Conservation (phyloP, 139 green algal genomes). For the Chlorella sorokiniana region DNA sequence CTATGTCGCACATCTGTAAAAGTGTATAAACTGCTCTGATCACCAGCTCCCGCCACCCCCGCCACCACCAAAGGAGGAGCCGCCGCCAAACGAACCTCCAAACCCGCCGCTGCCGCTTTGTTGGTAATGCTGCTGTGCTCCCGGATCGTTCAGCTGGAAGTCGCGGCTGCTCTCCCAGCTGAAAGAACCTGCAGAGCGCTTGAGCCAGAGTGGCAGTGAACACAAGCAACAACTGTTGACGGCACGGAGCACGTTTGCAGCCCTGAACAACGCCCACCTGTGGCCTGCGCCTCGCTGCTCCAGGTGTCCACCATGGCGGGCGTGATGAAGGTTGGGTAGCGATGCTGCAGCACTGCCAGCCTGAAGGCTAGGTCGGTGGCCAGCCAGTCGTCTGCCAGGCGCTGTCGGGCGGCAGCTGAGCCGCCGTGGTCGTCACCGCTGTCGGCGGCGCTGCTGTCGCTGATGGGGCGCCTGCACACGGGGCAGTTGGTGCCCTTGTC, state of each 20-base stretch:
- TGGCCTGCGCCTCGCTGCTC: conserved; percentile 39
- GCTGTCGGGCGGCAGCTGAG: background rate
- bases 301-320: conserved; percentile 42
- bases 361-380: conserved; percentile 39
- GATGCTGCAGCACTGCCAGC: conserved; percentile 27
- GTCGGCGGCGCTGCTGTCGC: background rate
- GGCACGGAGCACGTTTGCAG: no score
- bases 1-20: background rate
- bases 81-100: conserved; percentile 43
- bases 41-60: conserved; percentile 55
- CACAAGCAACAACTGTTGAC: no score
- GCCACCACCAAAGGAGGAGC: conserved; percentile 42
- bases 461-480: conserved; percentile 49
- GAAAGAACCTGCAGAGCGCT: conserved; percentile 29
- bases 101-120: conserved; percentile 31
- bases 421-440: background rate
- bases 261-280: conserved; percentile 4
- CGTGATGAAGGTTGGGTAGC: conserved; percentile 52
- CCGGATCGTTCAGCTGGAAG: conserved; percentile 59
- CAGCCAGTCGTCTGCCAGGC: conserved; percentile 19
- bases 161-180: conserved; percentile 30
- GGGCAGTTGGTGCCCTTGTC: conserved; percentile 51
- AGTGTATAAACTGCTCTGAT: background rate
- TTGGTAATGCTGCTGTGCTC: conserved; percentile 23
- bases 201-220: background rate